Percentiles rank a stretch among this genome's conserved stretches.
These are phyloP conservation scores for Rhizoclosmatium sp. DNA, from an alignment of 192 early-diverging fungal genomes.

Conservation along the genomic window DNA sequence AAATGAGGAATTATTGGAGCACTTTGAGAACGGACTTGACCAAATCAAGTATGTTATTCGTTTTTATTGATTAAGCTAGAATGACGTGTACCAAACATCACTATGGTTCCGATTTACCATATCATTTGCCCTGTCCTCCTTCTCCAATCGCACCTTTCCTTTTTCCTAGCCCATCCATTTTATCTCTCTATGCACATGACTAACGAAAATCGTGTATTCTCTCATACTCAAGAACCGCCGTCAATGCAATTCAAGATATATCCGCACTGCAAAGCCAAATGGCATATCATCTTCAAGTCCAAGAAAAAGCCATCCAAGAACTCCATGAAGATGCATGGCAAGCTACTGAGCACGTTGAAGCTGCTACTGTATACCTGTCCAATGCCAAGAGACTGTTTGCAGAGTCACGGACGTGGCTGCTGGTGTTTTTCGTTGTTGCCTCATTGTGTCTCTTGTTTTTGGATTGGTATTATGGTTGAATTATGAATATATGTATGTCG, in stretches of 20 bases:
- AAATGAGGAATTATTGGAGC: slow-evolving; percentile 45
- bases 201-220: neutral
- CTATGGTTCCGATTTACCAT: too few species aligned
- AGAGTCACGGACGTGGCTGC: slow-evolving; percentile 46
- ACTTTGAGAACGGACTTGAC: slow-evolving; percentile 51
- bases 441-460: slow-evolving; percentile 50
- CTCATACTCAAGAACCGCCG: slow-evolving; percentile 38
- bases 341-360: slow-evolving; percentile 42
- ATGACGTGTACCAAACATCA: too few species aligned
- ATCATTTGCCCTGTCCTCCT: too few species aligned
- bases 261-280: slow-evolving; percentile 48
- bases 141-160: too few species aligned
- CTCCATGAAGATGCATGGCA: slow-evolving; percentile 53
- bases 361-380: slow-evolving; percentile 43
- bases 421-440: slow-evolving; percentile 52
- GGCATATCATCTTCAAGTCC: slow-evolving; percentile 44
- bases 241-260: slow-evolving; percentile 50
- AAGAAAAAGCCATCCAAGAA: slow-evolving; percentile 46
- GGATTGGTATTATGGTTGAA: slow-evolving; percentile 49
- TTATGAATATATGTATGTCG: too few species aligned
- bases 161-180: too few species aligned
- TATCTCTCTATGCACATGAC: too few species aligned
- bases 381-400: slow-evolving; percentile 49
- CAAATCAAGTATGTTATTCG: slow-evolving; percentile 46
- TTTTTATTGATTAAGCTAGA: neutral